Conservation (phyloP, 306 rosid species). For the Heteromeles arbutifolia region DNA sequence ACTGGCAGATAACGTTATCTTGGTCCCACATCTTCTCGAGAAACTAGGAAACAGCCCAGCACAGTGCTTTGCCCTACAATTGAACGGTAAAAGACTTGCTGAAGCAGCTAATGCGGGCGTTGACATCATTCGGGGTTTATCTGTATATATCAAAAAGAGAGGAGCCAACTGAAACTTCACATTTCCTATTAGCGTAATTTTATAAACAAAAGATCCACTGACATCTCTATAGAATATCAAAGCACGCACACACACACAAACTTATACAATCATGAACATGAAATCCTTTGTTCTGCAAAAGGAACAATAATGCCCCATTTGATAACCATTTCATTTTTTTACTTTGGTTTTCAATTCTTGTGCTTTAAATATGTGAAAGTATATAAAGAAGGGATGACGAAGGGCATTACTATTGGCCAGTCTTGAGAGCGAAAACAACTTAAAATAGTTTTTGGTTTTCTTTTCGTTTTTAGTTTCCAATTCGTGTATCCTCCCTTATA, state of each 20-base stretch:
- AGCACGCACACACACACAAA: background rate
- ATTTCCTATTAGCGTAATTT: background rate
- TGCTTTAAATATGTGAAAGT: too few relatives aligned
- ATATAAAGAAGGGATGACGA: too few relatives aligned
- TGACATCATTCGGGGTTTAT: constrained; percentile 4
- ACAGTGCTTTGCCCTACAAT: constrained; percentile 39
- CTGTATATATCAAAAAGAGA: background rate
- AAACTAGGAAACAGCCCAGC: constrained; percentile 28
- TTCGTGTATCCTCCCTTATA: too few relatives aligned
- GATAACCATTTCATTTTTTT: too few relatives aligned
- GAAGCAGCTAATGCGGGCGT: constrained; percentile 24
- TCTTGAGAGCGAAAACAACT: too few relatives aligned
- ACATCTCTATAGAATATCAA: background rate
- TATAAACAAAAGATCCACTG: background rate
- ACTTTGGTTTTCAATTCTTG: too few relatives aligned
- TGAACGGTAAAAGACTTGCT: constrained; percentile 29
- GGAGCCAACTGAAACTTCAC: background rate
- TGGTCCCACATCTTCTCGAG: constrained; percentile 23
- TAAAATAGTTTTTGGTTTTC: too few relatives aligned
- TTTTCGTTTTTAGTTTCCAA: too few relatives aligned
- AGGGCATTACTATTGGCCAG: too few relatives aligned
- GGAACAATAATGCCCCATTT: too few relatives aligned
- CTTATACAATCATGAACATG: background rate
- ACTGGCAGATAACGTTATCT: constrained; percentile 20
- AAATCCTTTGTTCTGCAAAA: background rate